Conservation (phyloP, 768 basidiomycete genomes). For the Pleurotus ostreatus region DNA sequence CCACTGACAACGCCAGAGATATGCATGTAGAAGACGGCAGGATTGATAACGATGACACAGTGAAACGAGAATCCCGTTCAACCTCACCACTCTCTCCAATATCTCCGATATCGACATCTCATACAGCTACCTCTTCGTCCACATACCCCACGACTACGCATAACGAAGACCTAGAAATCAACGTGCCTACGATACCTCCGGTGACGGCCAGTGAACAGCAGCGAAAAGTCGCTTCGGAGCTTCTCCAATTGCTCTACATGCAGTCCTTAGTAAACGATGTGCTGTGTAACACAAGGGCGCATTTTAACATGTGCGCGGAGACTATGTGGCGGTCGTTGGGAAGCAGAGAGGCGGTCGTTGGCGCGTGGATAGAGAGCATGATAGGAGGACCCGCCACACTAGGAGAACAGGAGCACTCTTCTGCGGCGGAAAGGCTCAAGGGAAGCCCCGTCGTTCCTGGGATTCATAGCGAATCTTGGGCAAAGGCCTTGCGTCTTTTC, state of each 20-base stretch:
- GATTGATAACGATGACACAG: neutral
- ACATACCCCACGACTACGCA: neutral
- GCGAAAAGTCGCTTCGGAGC: neutral
- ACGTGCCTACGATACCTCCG: neutral
- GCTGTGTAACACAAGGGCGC: slow-evolving; percentile 46
- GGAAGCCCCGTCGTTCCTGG: slow-evolving; percentile 21
- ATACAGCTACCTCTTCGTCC: neutral
- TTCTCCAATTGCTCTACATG: neutral
- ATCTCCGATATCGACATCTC: neutral
- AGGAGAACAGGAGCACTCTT: slow-evolving; percentile 10
- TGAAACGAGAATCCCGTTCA: neutral
- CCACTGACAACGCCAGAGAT: neutral
- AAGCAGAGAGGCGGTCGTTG: neutral
- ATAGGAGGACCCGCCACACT: neutral
- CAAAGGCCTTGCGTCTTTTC: neutral
- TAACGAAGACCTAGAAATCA: neutral
- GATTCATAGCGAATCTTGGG: neutral
- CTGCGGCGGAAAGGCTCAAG: neutral
- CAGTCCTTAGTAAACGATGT: slow-evolving; percentile 48
- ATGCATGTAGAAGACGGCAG: neutral
- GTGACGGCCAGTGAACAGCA: neutral
- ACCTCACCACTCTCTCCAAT: neutral
- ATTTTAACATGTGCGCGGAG: slow-evolving; percentile 32
- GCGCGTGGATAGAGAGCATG: slow-evolving; percentile 44
- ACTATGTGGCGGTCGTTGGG: neutral